These are phyloP conservation scores for Debaryomyces subglobosus DNA, from an alignment of 1,139 yeast species.

Conservation along the genomic window DNA sequence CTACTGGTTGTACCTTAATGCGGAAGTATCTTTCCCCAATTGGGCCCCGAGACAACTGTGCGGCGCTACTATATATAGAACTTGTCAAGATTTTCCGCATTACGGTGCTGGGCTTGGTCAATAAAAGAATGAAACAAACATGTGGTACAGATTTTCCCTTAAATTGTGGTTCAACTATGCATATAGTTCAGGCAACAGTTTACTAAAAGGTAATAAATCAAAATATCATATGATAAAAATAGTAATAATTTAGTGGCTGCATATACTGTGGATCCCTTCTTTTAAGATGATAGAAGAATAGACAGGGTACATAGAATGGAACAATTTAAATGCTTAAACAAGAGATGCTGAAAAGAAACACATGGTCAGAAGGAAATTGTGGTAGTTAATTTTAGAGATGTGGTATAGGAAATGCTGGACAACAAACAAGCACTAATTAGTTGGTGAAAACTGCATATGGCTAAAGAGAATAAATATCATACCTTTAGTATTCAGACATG, in stretches of 20 bases:
- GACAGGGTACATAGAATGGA: neutral
- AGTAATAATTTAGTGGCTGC: neutral
- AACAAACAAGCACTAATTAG: neutral
- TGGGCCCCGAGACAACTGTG: neutral
- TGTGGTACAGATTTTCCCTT: neutral
- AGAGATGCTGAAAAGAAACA: neutral
- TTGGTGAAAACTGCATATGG: neutral
- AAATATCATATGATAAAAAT: neutral
- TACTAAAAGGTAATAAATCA: neutral
- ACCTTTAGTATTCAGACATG: neutral
- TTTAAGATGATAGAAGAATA: neutral
- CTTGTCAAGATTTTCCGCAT: neutral
- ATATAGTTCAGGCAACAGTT: neutral
- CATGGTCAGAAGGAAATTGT: neutral
- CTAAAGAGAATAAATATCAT: neutral
- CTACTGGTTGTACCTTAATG: slow-evolving; percentile 1
- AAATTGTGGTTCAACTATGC: neutral
- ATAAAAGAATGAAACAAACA: neutral
- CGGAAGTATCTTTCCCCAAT: neutral
- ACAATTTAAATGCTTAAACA: neutral
- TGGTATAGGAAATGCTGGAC: neutral
- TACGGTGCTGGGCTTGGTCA: neutral
- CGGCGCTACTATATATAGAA: neutral
- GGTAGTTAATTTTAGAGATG: neutral
- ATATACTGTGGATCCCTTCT: neutral